Percentiles rank a stretch among this genome's conserved stretches.
phyloP scores from a whole-genome alignment of 208 protist species.

The Crithidia thermophila region DNA sequence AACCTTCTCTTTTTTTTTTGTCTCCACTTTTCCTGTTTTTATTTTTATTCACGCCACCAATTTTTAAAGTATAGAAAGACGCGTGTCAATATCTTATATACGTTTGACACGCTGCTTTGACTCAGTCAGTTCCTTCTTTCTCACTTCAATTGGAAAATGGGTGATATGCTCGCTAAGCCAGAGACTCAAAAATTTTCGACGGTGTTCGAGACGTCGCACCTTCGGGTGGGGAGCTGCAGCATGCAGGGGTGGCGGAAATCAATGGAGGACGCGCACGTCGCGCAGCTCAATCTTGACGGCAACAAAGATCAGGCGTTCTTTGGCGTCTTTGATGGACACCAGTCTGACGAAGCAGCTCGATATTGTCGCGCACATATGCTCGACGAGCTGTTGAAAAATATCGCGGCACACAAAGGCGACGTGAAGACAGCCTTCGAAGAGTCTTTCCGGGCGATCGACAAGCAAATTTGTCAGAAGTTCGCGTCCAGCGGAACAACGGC shows the following conservation, averaged over 20 bases:
- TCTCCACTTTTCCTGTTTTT: background rate
- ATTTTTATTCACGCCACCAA: background rate
- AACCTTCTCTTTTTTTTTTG: slow-evolving; percentile 11
- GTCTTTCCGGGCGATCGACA: slow-evolving; percentile 71
- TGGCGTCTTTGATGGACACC: slow-evolving; percentile 92
- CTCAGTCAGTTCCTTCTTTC: slow-evolving; percentile 15
- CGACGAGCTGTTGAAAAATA: slow-evolving; percentile 61
- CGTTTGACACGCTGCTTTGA: slow-evolving; percentile 12
- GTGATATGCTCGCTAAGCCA: slow-evolving; percentile 88
- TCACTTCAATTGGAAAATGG: slow-evolving; percentile 47
- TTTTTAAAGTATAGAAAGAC: background rate
- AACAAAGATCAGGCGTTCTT: slow-evolving; percentile 79
- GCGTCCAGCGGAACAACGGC: slow-evolving; percentile 81
- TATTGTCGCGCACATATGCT: slow-evolving; percentile 82
- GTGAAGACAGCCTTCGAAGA: slow-evolving; percentile 63
- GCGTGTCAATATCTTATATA: slow-evolving; percentile 10
- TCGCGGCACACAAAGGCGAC: slow-evolving; percentile 26
- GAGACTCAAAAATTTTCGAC: slow-evolving; percentile 92
- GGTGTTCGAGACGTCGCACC: slow-evolving; percentile 82
- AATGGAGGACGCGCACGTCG: slow-evolving; percentile 93
- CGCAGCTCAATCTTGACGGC: slow-evolving; percentile 77
- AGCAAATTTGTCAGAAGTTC: slow-evolving; percentile 68
- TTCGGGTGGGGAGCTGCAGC: slow-evolving; percentile 84
- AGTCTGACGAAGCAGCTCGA: slow-evolving; percentile 77
- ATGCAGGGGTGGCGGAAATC: slow-evolving; percentile 93